A percentile compares a stretch with the other conserved stretches of the same genome.
These are phyloP conservation scores for Naematelia aurantialba DNA, from an alignment of 768 basidiomycete species.

Conservation along the genomic window DNA sequence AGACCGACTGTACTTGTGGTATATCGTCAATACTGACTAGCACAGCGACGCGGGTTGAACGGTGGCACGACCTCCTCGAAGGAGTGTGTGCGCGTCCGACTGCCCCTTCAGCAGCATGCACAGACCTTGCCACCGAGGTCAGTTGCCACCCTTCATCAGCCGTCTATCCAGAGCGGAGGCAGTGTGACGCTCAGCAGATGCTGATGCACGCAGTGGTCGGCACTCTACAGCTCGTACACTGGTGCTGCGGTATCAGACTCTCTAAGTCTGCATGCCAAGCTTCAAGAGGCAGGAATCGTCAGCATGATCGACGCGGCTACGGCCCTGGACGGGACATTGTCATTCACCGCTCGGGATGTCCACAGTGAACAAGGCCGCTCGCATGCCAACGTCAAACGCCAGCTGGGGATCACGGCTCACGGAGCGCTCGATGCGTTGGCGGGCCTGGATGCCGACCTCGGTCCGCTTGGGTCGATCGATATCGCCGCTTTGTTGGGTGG, in stretches of 20 bases:
- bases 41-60: slow-evolving; percentile 7
- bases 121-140: slow-evolving; percentile 5
- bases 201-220: slow-evolving; percentile 11
- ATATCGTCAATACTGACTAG: neutral
- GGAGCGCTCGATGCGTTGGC: neutral
- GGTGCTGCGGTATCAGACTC: neutral
- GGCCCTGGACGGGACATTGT: neutral
- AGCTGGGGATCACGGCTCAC: neutral
- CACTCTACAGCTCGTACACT: neutral
- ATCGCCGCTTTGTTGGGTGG: neutral
- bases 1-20: neutral
- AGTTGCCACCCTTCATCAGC: neutral
- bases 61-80: slow-evolving; percentile 8
- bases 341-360: neutral
- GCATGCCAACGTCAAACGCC: neutral
- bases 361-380: neutral
- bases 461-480: neutral
- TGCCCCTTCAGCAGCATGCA: slow-evolving; percentile 7
- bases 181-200: neutral
- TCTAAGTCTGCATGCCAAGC: neutral
- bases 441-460: slow-evolving; percentile 1
- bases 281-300: neutral
- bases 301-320: neutral
- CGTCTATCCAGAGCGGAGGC: neutral
- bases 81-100: slow-evolving; percentile 3